Conservation (phyloP, 108 stramenopile genomes). For the Schizochytrium sp. region DNA sequence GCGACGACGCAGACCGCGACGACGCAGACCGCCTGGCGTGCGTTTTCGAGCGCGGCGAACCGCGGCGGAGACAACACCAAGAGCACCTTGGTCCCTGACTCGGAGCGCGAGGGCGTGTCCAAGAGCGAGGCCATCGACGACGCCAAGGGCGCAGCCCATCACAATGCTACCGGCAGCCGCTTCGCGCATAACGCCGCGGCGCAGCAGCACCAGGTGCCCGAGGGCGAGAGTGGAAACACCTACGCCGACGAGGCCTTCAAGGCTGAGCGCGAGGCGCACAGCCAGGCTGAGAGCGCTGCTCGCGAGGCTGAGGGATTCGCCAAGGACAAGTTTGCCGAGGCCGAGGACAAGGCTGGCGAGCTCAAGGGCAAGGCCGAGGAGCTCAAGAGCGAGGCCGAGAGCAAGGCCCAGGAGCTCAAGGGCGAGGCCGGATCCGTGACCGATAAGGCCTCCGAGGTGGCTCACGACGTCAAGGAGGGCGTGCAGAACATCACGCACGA, state of each 20-base stretch:
- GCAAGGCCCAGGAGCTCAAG: not conserved
- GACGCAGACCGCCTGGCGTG: not conserved
- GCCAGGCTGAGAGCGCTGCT: not conserved
- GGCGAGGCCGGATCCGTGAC: not conserved
- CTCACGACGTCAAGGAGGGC: not conserved
- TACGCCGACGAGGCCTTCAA: not conserved
- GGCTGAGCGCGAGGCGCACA: not conserved
- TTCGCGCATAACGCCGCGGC: not conserved
- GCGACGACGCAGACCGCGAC: not conserved
- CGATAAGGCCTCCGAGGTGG: not conserved
- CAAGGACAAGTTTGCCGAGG: too few species aligned
- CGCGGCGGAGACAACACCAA: not conserved
- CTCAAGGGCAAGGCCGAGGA: not conserved
- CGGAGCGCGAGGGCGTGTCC: not conserved
- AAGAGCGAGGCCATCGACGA: too few species aligned
- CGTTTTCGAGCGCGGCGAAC: not conserved
- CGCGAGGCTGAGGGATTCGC: too few species aligned
- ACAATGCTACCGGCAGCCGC: not conserved
- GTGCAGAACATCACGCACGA: not conserved
- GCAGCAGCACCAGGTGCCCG: not conserved
- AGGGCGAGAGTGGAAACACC: not conserved
- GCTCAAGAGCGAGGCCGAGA: not conserved
- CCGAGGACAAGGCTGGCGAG: not conserved
- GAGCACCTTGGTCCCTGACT: not conserved
- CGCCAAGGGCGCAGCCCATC: not conserved